phyloP scores from a whole-genome alignment of 176 grass and related monocot species.

The Coix lacrymajobi region DNA sequence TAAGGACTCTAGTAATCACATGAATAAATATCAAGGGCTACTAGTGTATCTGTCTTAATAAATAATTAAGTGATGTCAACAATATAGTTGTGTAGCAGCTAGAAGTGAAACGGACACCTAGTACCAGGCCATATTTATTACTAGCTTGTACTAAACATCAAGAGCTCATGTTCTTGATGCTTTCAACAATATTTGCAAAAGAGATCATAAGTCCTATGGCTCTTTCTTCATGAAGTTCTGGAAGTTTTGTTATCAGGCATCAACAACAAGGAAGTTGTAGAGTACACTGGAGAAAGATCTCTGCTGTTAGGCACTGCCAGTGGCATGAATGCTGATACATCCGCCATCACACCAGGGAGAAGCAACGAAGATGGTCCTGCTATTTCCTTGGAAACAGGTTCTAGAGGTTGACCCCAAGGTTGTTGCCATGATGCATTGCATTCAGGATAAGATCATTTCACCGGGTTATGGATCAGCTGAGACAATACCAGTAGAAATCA shows the following conservation, averaged over 20 bases:
- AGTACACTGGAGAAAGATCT: not conserved
- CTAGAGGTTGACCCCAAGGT: not conserved
- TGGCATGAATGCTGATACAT: conserved; percentile 1
- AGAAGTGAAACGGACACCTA: too few relatives aligned
- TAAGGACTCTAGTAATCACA: too few relatives aligned
- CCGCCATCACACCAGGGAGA: not conserved
- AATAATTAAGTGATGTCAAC: too few relatives aligned
- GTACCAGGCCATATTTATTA: too few relatives aligned
- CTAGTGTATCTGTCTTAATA: too few relatives aligned
- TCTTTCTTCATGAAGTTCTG: conserved; percentile 42
- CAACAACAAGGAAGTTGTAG: conserved; percentile 33
- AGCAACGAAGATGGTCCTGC: not conserved
- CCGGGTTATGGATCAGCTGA: too few relatives aligned
- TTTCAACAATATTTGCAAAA: conserved; percentile 41
- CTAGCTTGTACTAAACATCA: too few relatives aligned
- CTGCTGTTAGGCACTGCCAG: not conserved
- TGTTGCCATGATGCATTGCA: not conserved
- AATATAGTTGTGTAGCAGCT: too few relatives aligned
- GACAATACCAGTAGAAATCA: too few relatives aligned
- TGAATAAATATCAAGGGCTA: too few relatives aligned
- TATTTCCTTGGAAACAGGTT: not conserved
- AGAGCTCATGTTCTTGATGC: conserved; percentile 36
- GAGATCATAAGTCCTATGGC: conserved; percentile 45
- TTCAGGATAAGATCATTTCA: too few relatives aligned
- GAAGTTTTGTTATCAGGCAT: not conserved